A percentile compares a stretch with the other conserved stretches of the same genome.
Conservation (phyloP, 306 rosid genomes). For the Arachis hypogaea region DNA sequence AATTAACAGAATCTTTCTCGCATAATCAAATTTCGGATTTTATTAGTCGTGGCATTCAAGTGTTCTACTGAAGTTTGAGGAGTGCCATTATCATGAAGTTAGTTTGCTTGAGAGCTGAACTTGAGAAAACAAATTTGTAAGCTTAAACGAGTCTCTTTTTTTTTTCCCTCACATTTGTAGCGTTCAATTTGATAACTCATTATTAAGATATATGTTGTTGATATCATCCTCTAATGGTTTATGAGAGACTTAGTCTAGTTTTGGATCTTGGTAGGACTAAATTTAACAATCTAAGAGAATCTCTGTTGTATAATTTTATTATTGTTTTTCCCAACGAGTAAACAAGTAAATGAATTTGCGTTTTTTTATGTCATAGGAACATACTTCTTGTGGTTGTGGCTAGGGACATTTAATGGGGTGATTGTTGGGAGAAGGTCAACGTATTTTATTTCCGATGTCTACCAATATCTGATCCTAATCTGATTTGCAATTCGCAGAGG, state of each 20-base stretch:
- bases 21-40: slow-evolving; percentile 7
- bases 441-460: slow-evolving; percentile 10
- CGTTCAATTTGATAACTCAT: not conserved
- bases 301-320: too few relatives aligned
- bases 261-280: not conserved
- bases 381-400: too few relatives aligned
- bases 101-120: slow-evolving; percentile 12
- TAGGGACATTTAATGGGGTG: not conserved
- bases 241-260: not conserved
- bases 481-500: slow-evolving; percentile 59
- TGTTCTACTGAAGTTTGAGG: not conserved
- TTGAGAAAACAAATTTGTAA: not conserved
- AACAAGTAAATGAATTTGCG: too few relatives aligned
- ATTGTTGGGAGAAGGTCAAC: not conserved
- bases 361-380: too few relatives aligned
- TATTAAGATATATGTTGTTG: not conserved
- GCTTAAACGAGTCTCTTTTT: too few relatives aligned
- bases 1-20: not conserved
- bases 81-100: slow-evolving; percentile 12
- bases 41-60: not conserved
- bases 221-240: not conserved
- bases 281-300: too few relatives aligned
- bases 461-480: slow-evolving; percentile 29
- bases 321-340: too few relatives aligned
- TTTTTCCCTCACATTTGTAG: not conserved